Base-by-base conservation (phyloP, 345 rosid genomes). In the Dovyalis caffra region DNA sequence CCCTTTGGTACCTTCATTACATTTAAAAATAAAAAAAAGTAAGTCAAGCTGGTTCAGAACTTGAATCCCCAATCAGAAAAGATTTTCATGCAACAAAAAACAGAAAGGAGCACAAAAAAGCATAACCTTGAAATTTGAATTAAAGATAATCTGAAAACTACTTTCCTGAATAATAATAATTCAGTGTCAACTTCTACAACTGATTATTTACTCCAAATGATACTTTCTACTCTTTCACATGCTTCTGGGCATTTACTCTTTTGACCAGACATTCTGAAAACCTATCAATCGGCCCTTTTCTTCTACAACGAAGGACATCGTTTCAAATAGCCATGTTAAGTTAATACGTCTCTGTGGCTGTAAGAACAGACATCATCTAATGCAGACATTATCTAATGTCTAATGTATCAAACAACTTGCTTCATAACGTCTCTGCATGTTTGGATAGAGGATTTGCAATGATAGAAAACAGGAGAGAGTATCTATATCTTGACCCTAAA, bases 1-100 rank as follows among this genome's bases (percentile, higher is more conserved):
- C 98, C 97, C 68, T 90, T 93, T 7, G 97, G 97, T 69, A 93
- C 92, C 97, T 93, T 79, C 64, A 84, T 51, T 62, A n/a, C 34
- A 49, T 33, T 71, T 29, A 49, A 70, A 66, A 15, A 31, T 11
- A 31, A 38, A 71, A 66, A 15, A 58, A 0, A 29, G 18, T 70
- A 5, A 70, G 34, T 4, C 53, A 67, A 34, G 64, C 38, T 66
- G 47, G 64, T 38, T 56, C 61, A 29, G 61, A 77, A 51, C 21
- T 12, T 53, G 63, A 58, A 43, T 16, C 66, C 58, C n/a, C 31
- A 61, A 25, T n/a, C 25, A 23, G 16, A 56, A 72, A 40, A 62
- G 31, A 18, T 29, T 60, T 45, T 35, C 40, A 38, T 43, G 15
- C 25, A 51, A 32, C 8, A 20, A 9, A 33, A 33, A 33, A 43